These are phyloP conservation scores for Smallanthus sonchifolius DNA, from an alignment of 129 eudicot genomes.

Conservation along the genomic window DNA sequence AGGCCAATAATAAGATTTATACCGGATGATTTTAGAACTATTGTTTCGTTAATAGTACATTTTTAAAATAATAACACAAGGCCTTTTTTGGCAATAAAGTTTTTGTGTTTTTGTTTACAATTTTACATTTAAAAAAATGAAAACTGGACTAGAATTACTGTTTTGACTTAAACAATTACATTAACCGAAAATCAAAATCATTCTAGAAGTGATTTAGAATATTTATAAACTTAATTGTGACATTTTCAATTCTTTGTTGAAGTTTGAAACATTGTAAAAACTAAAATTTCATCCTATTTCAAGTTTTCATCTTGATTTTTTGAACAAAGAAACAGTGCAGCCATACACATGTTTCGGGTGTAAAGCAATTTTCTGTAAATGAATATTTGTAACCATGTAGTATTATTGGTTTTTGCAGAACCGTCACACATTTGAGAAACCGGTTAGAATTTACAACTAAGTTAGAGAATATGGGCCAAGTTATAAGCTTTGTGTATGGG, in stretches of 20 bases:
- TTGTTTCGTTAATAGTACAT: not conserved
- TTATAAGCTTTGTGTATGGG: conserved; percentile 6
- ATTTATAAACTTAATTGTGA: not conserved
- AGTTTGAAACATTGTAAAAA: not conserved
- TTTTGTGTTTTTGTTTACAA: not conserved
- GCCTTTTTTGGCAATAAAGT: not conserved
- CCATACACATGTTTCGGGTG: not conserved
- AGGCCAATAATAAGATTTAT: not conserved
- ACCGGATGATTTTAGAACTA: not conserved
- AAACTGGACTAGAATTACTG: not conserved
- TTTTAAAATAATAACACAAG: not conserved
- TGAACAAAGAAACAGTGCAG: not conserved
- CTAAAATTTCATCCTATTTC: not conserved
- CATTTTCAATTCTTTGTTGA: no score
- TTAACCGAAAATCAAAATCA: not conserved
- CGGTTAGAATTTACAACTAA: conserved; percentile 73
- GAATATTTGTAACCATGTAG: conserved; percentile 2
- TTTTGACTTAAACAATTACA: not conserved
- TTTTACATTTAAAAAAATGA: not conserved
- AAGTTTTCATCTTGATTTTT: not conserved
- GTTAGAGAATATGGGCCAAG: conserved; percentile 13
- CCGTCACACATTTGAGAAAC: conserved; percentile 76
- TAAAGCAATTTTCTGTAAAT: not conserved
- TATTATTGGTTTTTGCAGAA: conserved; percentile 48
- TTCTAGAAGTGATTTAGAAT: not conserved